These are phyloP conservation scores for Exidia glandulosa DNA, from an alignment of 768 basidiomycete genomes.

Conservation along the genomic window DNA sequence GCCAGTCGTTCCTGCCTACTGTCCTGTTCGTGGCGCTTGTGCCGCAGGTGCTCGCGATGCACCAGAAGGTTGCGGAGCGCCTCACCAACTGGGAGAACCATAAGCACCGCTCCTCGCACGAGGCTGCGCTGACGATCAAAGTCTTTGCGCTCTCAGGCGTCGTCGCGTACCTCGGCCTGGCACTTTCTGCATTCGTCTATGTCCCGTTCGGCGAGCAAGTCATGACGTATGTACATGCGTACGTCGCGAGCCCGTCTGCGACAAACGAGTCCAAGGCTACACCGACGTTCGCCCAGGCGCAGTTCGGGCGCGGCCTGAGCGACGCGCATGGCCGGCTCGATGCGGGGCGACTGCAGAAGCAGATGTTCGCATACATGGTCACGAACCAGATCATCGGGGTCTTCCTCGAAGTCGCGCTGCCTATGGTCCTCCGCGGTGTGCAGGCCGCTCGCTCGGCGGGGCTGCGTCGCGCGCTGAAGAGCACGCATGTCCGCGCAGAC, in stretches of 20 bases:
- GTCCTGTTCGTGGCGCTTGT: constrained; percentile 72
- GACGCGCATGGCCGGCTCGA: constrained; percentile 9
- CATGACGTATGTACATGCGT: constrained; percentile 43
- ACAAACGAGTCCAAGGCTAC: constrained; percentile 19
- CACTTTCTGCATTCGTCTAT: constrained; percentile 89
- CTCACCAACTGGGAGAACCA: constrained; percentile 93
- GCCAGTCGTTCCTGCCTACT: constrained; percentile 70
- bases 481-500: background rate
- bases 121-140: constrained; percentile 76
- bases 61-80: constrained; percentile 52
- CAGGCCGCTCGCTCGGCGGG: constrained; percentile 22
- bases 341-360: constrained; percentile 56
- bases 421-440: constrained; percentile 58
- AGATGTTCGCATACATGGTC: constrained; percentile 89
- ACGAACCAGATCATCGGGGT: constrained; percentile 79
- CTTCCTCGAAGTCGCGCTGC: constrained; percentile 70
- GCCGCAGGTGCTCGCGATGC: constrained; percentile 65
- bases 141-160: constrained; percentile 82
- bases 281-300: constrained; percentile 2
- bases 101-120: constrained; percentile 62
- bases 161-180: constrained; percentile 86
- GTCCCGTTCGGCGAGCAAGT: constrained; percentile 85
- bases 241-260: constrained; percentile 17
- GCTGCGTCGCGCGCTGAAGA: background rate
- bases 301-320: background rate